Conservation (phyloP, 2,329 filamentous ascomycete genomes). For the Trichophyton schoenleinii region DNA sequence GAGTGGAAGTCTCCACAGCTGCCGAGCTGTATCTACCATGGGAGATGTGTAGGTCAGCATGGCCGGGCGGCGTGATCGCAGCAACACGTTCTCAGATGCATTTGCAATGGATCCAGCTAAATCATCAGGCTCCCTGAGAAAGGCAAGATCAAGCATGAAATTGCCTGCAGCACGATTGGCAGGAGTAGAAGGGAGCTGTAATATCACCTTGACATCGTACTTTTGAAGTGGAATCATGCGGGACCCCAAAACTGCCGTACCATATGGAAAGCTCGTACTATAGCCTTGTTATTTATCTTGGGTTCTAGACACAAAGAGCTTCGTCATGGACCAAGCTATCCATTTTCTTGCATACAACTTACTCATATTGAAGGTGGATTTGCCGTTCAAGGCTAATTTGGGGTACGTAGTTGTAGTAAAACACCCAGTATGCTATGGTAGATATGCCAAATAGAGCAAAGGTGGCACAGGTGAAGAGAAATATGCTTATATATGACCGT, state of each 20-base stretch:
- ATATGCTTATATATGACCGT: slow-evolving; percentile 50
- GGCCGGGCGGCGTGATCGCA: slow-evolving; percentile 58
- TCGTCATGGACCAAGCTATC: neutral
- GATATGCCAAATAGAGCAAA: slow-evolving; percentile 46
- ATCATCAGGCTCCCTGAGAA: slow-evolving; percentile 37
- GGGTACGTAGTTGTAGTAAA: slow-evolving; percentile 58
- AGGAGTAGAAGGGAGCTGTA: slow-evolving; percentile 66
- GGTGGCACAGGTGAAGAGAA: slow-evolving; percentile 42
- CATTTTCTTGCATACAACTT: slow-evolving; percentile 15
- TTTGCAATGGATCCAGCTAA: slow-evolving; percentile 20
- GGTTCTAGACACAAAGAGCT: neutral
- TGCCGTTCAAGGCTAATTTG: slow-evolving; percentile 49
- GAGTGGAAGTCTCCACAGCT: slow-evolving; percentile 52
- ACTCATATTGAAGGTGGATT: slow-evolving; percentile 56
- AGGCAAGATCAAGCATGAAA: slow-evolving; percentile 79
- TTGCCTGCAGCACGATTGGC: slow-evolving; percentile 68
- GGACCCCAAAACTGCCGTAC: slow-evolving; percentile 37
- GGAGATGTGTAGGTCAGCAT: slow-evolving; percentile 69
- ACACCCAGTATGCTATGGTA: slow-evolving; percentile 49
- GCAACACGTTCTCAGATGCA: slow-evolving; percentile 36
- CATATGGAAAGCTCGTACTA: slow-evolving; percentile 40
- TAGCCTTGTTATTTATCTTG: neutral
- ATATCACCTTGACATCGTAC: slow-evolving; percentile 68
- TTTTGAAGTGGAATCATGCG: slow-evolving; percentile 58
- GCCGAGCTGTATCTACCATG: slow-evolving; percentile 49